Evolutionary conservation across 768 basidiomycete species (phyloP), one percentile per base, ranked within the genome.

Genomic region (Mycena alexandri): DNA sequence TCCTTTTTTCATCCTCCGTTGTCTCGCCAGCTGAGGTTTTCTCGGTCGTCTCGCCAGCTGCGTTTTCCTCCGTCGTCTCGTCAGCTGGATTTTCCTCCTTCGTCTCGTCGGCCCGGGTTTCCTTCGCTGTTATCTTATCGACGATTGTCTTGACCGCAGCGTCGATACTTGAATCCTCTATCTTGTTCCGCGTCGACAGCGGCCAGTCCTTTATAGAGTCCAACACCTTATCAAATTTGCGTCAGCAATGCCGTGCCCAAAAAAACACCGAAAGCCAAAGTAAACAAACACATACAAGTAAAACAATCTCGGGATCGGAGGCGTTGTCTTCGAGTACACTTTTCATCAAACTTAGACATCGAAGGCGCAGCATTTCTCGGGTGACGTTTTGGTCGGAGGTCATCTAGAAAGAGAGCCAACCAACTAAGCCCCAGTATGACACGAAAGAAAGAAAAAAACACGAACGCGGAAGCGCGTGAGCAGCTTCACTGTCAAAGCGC

Each of bases 271-370:
- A n/a, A n/a, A n/a, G n/a, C n/a, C n/a, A n/a, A n/a, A n/a, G n/a
- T n/a, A n/a, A n/a, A n/a, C n/a, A n/a, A n/a, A n/a, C n/a, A n/a
- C 92, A 48, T 67, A 96, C 96, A 71, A 91, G 78, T 14, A 84
- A 77, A n/a, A 90, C 79, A 44, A 97, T 81, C 44, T 96, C 93
- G 36, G 81, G 53, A 74, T 99, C 94, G 19, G 85, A 82, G 13
- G 74, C 74, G 70, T 95, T 82, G 73, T 98, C 95, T 42, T 92
- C 88, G 34, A 99, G 80, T 43, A 98, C 85, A 74, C 93, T 94
- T 50, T 89, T 91, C 94, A 99, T 96, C 17, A 96, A 81, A 78
- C 91, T 93, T 76, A 96, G 93, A 2, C 96, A 96, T 75, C 98
- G 94, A 74, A 98, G 82, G 6, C 95, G 91, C 89, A 98, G 92